phyloP scores from a whole-genome alignment of 2,329 filamentous ascomycete genomes.

The Nigrograna mackinnonii region DNA sequence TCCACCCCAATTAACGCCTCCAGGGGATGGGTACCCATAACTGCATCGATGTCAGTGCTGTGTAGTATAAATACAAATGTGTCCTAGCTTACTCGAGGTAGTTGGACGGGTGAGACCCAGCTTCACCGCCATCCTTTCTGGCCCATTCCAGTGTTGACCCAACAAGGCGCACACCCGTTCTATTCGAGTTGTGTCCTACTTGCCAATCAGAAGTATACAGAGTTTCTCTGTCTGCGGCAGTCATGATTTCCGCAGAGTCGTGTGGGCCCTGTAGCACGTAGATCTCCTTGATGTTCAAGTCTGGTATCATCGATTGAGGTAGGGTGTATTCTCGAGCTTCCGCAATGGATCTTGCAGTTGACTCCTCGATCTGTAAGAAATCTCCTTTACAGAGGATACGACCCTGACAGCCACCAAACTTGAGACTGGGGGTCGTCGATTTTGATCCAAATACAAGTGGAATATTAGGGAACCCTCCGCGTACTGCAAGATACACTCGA shows the following conservation, averaged over 20 bases:
- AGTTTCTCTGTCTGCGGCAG: constrained; percentile 58
- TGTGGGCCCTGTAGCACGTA: constrained; percentile 61
- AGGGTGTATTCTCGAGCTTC: too few relatives aligned
- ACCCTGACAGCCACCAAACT: constrained; percentile 64
- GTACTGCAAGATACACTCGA: constrained; percentile 62
- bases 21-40: constrained; percentile 62
- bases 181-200: constrained; percentile 63
- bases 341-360: too few relatives aligned
- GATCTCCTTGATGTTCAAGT: constrained; percentile 54
- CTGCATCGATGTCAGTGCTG: too few relatives aligned
- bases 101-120: constrained; percentile 65
- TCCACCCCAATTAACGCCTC: constrained; percentile 64
- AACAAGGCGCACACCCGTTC: constrained; percentile 63
- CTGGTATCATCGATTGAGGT: constrained; percentile 43
- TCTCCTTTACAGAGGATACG: constrained; percentile 59
- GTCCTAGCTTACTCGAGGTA: constrained; percentile 46
- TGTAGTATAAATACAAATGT: too few relatives aligned
- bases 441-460: constrained; percentile 63
- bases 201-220: constrained; percentile 63
- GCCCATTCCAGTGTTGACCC: constrained; percentile 64
- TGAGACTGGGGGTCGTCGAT: constrained; percentile 62
- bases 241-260: constrained; percentile 56
- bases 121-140: constrained; percentile 63
- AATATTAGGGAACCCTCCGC: constrained; percentile 57
- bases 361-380: constrained; percentile 49